These are phyloP conservation scores for Mallotus repandus DNA, from an alignment of 441 rosid genomes.

Conservation along the genomic window DNA sequence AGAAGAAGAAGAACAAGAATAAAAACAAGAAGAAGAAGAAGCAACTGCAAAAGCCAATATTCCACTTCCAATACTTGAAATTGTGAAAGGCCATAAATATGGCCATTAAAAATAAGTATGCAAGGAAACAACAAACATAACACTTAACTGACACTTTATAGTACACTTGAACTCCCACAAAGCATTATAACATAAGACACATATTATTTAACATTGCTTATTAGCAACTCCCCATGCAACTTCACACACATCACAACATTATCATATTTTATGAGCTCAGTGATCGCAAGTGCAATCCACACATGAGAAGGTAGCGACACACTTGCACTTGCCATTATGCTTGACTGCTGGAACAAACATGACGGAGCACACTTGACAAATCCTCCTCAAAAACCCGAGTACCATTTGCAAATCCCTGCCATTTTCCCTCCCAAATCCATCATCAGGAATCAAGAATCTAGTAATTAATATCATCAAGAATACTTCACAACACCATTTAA, in stretches of 20 bases:
- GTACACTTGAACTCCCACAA: not conserved
- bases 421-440: too few species aligned
- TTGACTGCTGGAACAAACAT: conserved; percentile 49
- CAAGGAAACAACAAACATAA: conserved; percentile 6
- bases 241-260: not conserved
- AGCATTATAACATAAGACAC: not conserved
- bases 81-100: not conserved
- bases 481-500: too few species aligned
- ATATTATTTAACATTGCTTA: conserved; percentile 27
- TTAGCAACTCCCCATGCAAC: not conserved
- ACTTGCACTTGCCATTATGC: conserved; percentile 65
- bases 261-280: not conserved
- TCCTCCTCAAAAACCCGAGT: too few species aligned
- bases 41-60: too few species aligned
- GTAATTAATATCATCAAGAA: too few species aligned
- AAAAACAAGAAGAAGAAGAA: too few species aligned
- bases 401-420: too few species aligned
- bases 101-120: conserved; percentile 14
- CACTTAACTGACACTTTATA: not conserved
- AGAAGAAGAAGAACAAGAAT: too few species aligned
- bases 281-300: conserved; percentile 57
- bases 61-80: too few species aligned
- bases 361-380: not conserved
- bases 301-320: conserved; percentile 61
- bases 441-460: too few species aligned